A percentile compares a stretch with the other conserved stretches of the same genome.
phyloP scores from a whole-genome alignment of 1,139 yeast species.

The Blastobotrys capitulatus region DNA sequence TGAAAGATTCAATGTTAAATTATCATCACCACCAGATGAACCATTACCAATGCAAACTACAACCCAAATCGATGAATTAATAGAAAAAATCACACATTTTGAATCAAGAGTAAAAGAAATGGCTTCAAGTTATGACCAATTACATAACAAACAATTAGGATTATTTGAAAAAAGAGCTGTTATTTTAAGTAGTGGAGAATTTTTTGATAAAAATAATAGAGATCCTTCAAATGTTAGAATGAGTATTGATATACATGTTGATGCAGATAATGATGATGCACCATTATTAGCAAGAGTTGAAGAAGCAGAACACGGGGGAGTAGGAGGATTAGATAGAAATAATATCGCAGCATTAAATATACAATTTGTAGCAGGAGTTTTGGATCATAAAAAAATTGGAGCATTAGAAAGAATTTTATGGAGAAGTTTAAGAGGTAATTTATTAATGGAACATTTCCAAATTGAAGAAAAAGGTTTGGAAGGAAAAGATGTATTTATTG shows the following conservation, averaged over 20 bases:
- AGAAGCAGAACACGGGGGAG: conserved; percentile 12
- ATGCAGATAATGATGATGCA: conserved; percentile 21
- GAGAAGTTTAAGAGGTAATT: conserved; percentile 89
- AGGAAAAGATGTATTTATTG: conserved; percentile 69
- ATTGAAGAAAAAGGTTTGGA: conserved; percentile 51
- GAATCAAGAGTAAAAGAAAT: conserved; percentile 58
- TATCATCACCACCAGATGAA: conserved; percentile 27
- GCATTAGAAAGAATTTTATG: conserved; percentile 82
- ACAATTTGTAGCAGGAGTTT: conserved; percentile 78
- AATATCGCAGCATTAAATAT: conserved; percentile 29
- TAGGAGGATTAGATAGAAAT: conserved; percentile 10
- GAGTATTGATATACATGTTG: conserved; percentile 20
- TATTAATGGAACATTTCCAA: conserved; percentile 67
- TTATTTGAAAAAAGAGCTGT: conserved; percentile 63
- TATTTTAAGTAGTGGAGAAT: conserved; percentile 61
- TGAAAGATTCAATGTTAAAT: conserved; percentile 6
- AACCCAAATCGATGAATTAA: conserved; percentile 71
- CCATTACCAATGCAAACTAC: conserved; percentile 39
- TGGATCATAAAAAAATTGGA: conserved; percentile 62
- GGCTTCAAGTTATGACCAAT: conserved; percentile 49
- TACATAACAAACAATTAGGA: conserved; percentile 50
- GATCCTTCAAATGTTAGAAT: conserved; percentile 18
- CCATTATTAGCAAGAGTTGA: conserved; percentile 20
- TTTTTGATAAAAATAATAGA: conserved; percentile 43
- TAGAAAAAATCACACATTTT: conserved; percentile 56